phyloP scores from a whole-genome alignment of 495 filamentous ascomycete genomes.

The Daldinia caldariorum region DNA sequence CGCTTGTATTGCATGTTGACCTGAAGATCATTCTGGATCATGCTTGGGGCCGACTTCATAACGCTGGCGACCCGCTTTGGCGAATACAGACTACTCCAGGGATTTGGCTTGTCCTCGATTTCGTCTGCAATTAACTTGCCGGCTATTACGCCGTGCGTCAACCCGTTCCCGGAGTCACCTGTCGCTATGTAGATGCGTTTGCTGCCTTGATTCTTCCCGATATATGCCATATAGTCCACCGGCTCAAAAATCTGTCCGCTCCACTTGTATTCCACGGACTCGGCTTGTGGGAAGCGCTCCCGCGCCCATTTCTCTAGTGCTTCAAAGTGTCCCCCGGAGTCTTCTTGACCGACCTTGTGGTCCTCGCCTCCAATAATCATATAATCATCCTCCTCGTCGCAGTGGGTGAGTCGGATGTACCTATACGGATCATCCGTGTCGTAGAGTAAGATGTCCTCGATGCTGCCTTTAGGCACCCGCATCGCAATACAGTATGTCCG shows the following conservation, averaged over 20 bases:
- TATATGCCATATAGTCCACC: constrained; percentile 64
- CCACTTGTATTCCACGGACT: constrained; percentile 63
- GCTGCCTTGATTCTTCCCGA: constrained; percentile 64
- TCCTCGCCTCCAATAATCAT: constrained; percentile 67
- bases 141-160: constrained; percentile 66
- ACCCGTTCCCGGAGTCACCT: constrained; percentile 67
- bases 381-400: constrained; percentile 65
- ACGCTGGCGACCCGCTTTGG: constrained; percentile 55
- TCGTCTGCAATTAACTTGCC: constrained; percentile 64
- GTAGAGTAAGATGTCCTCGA: constrained; percentile 66
- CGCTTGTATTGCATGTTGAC: constrained; percentile 67
- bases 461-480: constrained; percentile 59
- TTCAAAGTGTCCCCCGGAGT: constrained; percentile 51
- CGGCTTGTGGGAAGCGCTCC: constrained; percentile 61
- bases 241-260: constrained; percentile 68
- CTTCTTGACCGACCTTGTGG: constrained; percentile 69
- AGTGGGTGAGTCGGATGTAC: constrained; percentile 63
- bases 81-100: constrained; percentile 61
- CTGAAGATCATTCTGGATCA: constrained; percentile 59
- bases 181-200: constrained; percentile 64
- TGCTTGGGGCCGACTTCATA: constrained; percentile 50
- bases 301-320: constrained; percentile 64
- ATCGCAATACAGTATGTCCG: constrained; percentile 68
- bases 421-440: constrained; percentile 64
- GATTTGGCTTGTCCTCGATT: constrained; percentile 59